Conservation (phyloP, 2,329 filamentous ascomycete genomes). For the Triangularia verruculosa region DNA sequence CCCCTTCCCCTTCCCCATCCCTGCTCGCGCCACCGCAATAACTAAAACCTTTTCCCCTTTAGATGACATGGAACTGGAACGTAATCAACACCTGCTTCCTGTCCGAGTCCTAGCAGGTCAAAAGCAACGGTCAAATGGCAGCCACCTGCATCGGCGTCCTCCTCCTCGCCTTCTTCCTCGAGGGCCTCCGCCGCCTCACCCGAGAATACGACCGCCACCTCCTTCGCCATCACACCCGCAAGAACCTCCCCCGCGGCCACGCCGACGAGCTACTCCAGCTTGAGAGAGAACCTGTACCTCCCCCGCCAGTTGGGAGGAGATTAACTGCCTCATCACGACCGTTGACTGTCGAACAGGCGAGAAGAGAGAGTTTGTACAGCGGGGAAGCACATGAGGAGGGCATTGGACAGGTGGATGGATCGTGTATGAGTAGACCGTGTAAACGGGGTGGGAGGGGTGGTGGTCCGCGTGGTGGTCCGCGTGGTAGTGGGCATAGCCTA, state of each 20-base stretch:
- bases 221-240: not conserved
- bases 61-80: conserved; percentile 10
- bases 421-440: not conserved
- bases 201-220: conserved; percentile 7
- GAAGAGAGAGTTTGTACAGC: not conserved
- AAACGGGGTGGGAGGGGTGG: not conserved
- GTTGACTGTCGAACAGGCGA: not conserved
- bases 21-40: too few species aligned
- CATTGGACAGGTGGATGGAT: not conserved
- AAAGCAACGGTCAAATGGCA: not conserved
- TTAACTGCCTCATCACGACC: not conserved
- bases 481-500: not conserved
- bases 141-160: not conserved
- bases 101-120: not conserved
- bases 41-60: not conserved
- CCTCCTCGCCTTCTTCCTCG: conserved; percentile 1
- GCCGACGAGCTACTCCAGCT: not conserved
- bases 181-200: not conserved
- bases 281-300: not conserved
- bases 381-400: not conserved
- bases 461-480: not conserved
- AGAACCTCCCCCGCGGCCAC: not conserved
- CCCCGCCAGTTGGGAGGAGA: not conserved
- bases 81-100: not conserved
- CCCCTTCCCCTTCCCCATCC: not conserved